phyloP scores from a whole-genome alignment of 2,329 filamentous ascomycete species.

The Biscogniauxia mediterranea region DNA sequence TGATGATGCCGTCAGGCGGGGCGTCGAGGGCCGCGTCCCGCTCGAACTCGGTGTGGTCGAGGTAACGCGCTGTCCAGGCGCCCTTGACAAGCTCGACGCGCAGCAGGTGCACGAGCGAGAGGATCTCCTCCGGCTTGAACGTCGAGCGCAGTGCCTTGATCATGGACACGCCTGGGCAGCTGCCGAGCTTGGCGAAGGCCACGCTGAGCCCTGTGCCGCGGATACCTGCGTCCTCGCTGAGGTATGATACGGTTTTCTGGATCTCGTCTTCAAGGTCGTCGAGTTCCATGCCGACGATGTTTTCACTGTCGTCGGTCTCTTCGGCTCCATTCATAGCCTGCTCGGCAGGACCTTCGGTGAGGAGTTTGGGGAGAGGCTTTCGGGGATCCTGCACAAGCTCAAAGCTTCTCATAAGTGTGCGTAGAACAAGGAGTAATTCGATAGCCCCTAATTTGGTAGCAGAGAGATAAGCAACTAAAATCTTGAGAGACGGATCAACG shows the following conservation, averaged over 20 bases:
- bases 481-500: slow-evolving; percentile 65
- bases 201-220: slow-evolving; percentile 64
- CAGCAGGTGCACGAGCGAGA: slow-evolving; percentile 70
- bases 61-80: slow-evolving; percentile 72
- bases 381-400: slow-evolving; percentile 52
- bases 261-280: slow-evolving; percentile 64
- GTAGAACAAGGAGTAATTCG: slow-evolving; percentile 66
- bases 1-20: slow-evolving; percentile 66
- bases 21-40: slow-evolving; percentile 43
- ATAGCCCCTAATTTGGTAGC: slow-evolving; percentile 63
- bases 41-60: slow-evolving; percentile 55
- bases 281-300: slow-evolving; percentile 48
- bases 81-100: slow-evolving; percentile 71
- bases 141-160: slow-evolving; percentile 62
- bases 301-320: slow-evolving; percentile 34
- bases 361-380: slow-evolving; percentile 31
- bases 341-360: slow-evolving; percentile 29
- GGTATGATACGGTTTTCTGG: slow-evolving; percentile 64
- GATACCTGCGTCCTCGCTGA: slow-evolving; percentile 61
- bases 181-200: slow-evolving; percentile 67
- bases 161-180: slow-evolving; percentile 59
- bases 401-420: slow-evolving; percentile 66
- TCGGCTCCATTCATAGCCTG: slow-evolving; percentile 21
- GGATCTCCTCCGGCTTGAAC: slow-evolving; percentile 65
- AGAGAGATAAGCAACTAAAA: slow-evolving; percentile 64